These are phyloP conservation scores for Rhynchospora tenuis DNA, from an alignment of 176 grass and related monocot species.

Conservation along the genomic window DNA sequence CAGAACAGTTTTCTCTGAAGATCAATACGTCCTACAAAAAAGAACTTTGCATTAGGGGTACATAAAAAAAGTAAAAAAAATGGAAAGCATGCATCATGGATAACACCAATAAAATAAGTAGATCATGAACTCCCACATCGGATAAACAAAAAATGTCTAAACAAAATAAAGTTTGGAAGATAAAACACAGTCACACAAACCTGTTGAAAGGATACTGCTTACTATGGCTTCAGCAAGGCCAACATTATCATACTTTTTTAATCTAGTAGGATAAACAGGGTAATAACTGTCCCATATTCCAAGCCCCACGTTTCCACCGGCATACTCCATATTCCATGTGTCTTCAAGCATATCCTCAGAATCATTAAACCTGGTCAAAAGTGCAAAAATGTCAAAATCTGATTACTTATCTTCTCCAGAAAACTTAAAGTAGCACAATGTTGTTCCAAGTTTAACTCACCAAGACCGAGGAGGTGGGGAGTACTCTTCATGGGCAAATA, in stretches of 20 bases:
- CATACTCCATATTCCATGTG: slow-evolving; percentile 69
- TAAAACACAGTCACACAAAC: slow-evolving; percentile 32
- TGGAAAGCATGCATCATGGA: not conserved
- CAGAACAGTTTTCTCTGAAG: slow-evolving; percentile 97
- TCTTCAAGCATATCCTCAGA: slow-evolving; percentile 98
- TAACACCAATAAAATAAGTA: not conserved
- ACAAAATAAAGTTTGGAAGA: slow-evolving; percentile 10
- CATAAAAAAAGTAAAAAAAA: not conserved
- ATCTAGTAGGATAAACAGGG: slow-evolving; percentile 51
- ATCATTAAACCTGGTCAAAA: slow-evolving; percentile 72
- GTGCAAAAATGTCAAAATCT: slow-evolving; percentile 10
- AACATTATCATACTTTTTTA: slow-evolving; percentile 88
- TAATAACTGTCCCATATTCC: slow-evolving; percentile 83
- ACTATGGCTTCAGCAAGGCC: slow-evolving; percentile 84
- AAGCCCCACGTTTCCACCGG: slow-evolving; percentile 51
- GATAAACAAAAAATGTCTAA: not conserved
- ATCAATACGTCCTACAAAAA: slow-evolving; percentile 61
- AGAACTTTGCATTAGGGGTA: slow-evolving; percentile 17
- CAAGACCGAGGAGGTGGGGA: slow-evolving; percentile 77
- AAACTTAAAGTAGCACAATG: not conserved
- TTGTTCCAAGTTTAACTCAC: slow-evolving; percentile 36
- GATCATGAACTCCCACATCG: not conserved
- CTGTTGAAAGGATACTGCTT: slow-evolving; percentile 86
- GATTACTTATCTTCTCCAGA: not conserved
- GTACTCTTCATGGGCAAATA: slow-evolving; percentile 83